Evolutionary conservation across 2,329 filamentous ascomycete species (phyloP), one percentile per base, ranked within the genome.

Genomic region (Rhinocladiella similis): DNA sequence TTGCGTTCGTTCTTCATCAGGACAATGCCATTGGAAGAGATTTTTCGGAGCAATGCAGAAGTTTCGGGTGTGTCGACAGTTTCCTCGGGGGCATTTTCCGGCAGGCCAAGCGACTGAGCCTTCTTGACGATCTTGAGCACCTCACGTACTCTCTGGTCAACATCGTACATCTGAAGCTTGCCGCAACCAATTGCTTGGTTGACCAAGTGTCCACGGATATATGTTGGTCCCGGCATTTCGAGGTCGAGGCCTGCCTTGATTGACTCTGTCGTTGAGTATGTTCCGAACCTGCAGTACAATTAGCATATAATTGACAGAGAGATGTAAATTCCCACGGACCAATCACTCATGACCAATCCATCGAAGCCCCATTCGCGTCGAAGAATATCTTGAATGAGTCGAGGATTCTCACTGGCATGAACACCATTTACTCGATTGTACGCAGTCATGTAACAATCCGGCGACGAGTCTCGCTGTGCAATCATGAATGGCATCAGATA

Each of bases 1-100:
- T 75, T 75, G 36, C 80, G 79, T 12, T 89, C 80, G 62, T 92
- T 92, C 73, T 91, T 90, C 47, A 91, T 74, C 12, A 92, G 76
- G 1, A 91, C 87, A 7, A 90, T 84, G 3, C 84, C 84, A 67
- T 91, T 86, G 3, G 84, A 81, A 16, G 86, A 87, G 20, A 88
- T 78, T 52, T 80, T 78, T 16, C 89, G 80, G 19, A 90, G 80
- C 45, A 91, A 75, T 14, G 78, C 80, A 3, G 85, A 80, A 36
- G 84, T 84, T 68, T 88, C 81, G 0, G 81, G 77, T 0, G 82
- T 87, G 66, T 90, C 76, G 6, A 78, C 73, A 0, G 74, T 77
- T 47, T 71, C 74, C 67, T 86, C 83, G 0, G 77, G 74, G 0
- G 80, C 82, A 18, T 78, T 73, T 65, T 85, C 81, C 3, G 78